phyloP scores from a whole-genome alignment of 2,329 filamentous ascomycete species.

The Dothistroma septosporum region DNA sequence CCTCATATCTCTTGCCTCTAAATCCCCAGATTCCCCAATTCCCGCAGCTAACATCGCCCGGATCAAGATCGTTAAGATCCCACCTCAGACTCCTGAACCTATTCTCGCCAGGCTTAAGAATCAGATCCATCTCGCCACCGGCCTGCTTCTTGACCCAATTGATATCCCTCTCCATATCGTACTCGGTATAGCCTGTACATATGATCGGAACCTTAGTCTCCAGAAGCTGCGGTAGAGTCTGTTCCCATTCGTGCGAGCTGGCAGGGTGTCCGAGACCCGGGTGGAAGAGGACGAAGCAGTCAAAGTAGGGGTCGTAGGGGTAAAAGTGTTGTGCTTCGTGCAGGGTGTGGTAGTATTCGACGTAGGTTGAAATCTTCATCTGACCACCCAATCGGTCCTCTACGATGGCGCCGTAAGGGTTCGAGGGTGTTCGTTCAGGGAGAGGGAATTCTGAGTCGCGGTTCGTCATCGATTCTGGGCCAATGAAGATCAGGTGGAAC shows the following conservation, averaged over 20 bases:
- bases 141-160: slow-evolving; percentile 84
- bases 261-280: slow-evolving; percentile 93
- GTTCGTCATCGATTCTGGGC: slow-evolving; percentile 92
- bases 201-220: slow-evolving; percentile 95
- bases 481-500: slow-evolving; percentile 90
- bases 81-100: slow-evolving; percentile 87
- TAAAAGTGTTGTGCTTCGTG: slow-evolving; percentile 87
- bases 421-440: slow-evolving; percentile 74
- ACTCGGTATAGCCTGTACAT: slow-evolving; percentile 92
- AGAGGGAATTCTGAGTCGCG: slow-evolving; percentile 89
- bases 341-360: slow-evolving; percentile 96
- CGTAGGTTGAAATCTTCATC: slow-evolving; percentile 96
- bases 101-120: slow-evolving; percentile 92
- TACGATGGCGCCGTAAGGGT: slow-evolving; percentile 90
- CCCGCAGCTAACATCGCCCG: slow-evolving; percentile 87
- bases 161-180: slow-evolving; percentile 89
- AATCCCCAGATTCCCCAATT: slow-evolving; percentile 99
- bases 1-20: slow-evolving; percentile 89
- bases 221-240: slow-evolving; percentile 81
- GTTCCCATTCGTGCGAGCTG: slow-evolving; percentile 87
- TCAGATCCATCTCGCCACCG: slow-evolving; percentile 82
- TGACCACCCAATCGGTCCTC: slow-evolving; percentile 84
- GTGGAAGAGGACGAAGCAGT: slow-evolving; percentile 95
- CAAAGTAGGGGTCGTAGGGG: slow-evolving; percentile 96
- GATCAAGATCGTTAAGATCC: slow-evolving; percentile 95